Base-by-base conservation (phyloP, 129 eudicot species). In the Silybum marianum region DNA sequence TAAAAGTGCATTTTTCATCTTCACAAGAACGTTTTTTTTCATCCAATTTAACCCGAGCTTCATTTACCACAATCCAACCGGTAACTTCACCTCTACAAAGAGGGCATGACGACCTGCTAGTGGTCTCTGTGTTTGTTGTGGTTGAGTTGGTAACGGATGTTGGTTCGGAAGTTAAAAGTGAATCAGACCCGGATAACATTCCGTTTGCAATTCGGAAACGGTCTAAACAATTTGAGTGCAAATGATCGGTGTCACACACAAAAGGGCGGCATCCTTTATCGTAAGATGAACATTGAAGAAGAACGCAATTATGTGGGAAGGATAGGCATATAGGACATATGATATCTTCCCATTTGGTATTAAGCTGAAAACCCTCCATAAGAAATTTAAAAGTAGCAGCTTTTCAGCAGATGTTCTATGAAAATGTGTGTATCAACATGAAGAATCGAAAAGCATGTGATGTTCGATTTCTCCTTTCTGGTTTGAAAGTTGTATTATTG, bases 311-410 rank as follows among this genome's bases (percentile, higher is more conserved):
- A 77, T 95, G 98, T 68, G 98, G 98, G 82, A 74, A 90, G 72
- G 94, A 97, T 78, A 95, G 87, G 88, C 98, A 95, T 86, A 95
- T 90, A 71, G 98, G 97, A 81, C 98, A 95, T 65, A 86, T 81
- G 51, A 95, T 84, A 85, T 92, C 90, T 69, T 95, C 93, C 97
- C 96, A 92, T 81, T 84, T 91, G 11, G 95, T 88, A 84, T 85
- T 70, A 65, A 87, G 84, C 80, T 86, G 89, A 83, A 90, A 83
- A 65, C 82, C 91, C 39, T 86, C 97, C 92, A 92, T 87, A 42
- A 42, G 74, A 69, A 54, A 77, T 71, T 69, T 81, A 38, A 40
- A 7, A 65, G 22, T 66, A 12, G 14, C 69, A 82, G 78, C 72
- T 82, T 11, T 75, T 79, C 71, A 38, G 75, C 16, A 77, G 76